Conservation (phyloP, 2,329 filamentous ascomycete genomes). For the Raffaelea arxii region DNA sequence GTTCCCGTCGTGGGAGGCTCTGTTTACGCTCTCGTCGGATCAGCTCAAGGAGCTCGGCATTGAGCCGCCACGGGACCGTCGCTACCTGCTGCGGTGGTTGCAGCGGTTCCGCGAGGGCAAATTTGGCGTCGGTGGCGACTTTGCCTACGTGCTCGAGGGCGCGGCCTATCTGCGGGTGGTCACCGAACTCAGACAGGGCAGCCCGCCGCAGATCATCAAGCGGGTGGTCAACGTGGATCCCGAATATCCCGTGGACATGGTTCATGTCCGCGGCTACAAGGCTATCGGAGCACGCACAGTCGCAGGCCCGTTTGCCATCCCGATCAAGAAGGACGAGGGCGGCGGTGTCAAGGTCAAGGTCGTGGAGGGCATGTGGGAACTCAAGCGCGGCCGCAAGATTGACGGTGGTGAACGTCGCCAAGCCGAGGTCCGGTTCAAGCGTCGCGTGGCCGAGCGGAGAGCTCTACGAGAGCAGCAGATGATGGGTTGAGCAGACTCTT, state of each 20-base stretch:
- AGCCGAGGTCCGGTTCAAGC: slow-evolving; percentile 81
- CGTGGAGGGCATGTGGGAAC: slow-evolving; percentile 88
- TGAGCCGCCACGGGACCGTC: slow-evolving; percentile 71
- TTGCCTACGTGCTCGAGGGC: slow-evolving; percentile 57
- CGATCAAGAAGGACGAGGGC: slow-evolving; percentile 53
- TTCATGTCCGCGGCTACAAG: slow-evolving; percentile 53
- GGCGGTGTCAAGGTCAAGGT: slow-evolving; percentile 61
- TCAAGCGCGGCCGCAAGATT: slow-evolving; percentile 77
- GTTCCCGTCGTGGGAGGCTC: slow-evolving; percentile 79
- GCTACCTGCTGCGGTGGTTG: slow-evolving; percentile 81
- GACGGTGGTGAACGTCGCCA: slow-evolving; percentile 90
- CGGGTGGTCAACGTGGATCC: slow-evolving; percentile 44
- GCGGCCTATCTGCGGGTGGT: slow-evolving; percentile 40
- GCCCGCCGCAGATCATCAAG: slow-evolving; percentile 33
- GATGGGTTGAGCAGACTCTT: too few species aligned
- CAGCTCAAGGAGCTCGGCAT: slow-evolving; percentile 78
- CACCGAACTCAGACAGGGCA: slow-evolving; percentile 23
- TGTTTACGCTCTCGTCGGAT: slow-evolving; percentile 70
- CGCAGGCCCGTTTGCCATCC: slow-evolving; percentile 62
- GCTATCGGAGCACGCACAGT: slow-evolving; percentile 62
- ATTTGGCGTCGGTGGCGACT: slow-evolving; percentile 75
- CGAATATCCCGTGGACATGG: slow-evolving; percentile 14
- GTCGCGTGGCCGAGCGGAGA: slow-evolving; percentile 67
- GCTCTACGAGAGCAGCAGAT: slow-evolving; percentile 39
- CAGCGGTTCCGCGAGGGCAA: slow-evolving; percentile 71